phyloP scores from a whole-genome alignment of 2,329 filamentous ascomycete genomes.

The Claviceps pusilla region DNA sequence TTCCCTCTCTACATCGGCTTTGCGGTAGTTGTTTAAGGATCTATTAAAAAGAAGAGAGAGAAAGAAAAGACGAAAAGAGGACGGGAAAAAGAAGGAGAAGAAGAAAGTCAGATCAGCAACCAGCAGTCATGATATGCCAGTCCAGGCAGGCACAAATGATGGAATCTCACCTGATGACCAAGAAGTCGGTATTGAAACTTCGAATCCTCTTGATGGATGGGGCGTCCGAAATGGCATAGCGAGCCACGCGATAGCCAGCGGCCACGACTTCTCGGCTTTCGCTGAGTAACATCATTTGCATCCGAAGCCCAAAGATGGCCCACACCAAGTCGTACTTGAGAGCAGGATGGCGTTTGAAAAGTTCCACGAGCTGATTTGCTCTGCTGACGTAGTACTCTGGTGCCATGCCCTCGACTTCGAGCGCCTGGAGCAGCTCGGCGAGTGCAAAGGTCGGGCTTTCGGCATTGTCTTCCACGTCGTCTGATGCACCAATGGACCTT shows the following conservation, averaged over 20 bases:
- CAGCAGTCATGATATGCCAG: neutral
- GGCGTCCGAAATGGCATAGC: constrained; percentile 87
- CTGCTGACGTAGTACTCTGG: constrained; percentile 91
- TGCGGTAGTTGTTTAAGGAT: constrained; percentile 87
- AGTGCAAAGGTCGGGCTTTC: constrained; percentile 89
- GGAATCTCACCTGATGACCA: constrained; percentile 49
- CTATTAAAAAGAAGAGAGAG: constrained; percentile 15
- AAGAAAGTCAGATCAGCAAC: constrained; percentile 6
- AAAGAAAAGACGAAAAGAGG: no score
- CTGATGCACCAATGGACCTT: constrained; percentile 41
- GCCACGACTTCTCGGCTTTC: constrained; percentile 93
- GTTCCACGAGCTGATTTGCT: constrained; percentile 81
- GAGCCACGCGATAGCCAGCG: constrained; percentile 80
- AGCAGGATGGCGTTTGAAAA: constrained; percentile 87
- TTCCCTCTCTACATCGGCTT: constrained; percentile 91
- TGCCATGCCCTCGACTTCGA: constrained; percentile 75
- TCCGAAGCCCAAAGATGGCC: constrained; percentile 83
- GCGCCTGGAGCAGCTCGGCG: constrained; percentile 74
- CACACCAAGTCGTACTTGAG: constrained; percentile 94
- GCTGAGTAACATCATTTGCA: constrained; percentile 91
- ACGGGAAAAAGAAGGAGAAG: no score
- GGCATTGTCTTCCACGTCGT: constrained; percentile 52
- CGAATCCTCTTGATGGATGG: constrained; percentile 81
- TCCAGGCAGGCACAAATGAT: neutral
- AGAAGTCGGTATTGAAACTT: constrained; percentile 74